Conservation (phyloP, 495 filamentous ascomycete genomes). For the Aspergillus asperescens region DNA sequence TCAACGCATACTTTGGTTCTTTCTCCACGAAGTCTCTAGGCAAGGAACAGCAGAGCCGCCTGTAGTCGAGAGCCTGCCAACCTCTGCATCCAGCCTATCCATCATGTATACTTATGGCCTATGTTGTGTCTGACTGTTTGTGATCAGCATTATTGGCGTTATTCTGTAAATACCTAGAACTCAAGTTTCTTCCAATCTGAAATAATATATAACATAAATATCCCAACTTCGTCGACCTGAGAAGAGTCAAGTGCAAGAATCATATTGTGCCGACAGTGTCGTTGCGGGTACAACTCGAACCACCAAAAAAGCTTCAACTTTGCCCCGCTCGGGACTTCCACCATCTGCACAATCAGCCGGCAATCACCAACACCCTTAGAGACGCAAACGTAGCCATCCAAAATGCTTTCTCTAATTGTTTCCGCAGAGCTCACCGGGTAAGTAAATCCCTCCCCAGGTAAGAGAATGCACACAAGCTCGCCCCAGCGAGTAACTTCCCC, state of each 20-base stretch:
- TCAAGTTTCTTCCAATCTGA: slow-evolving; percentile 4
- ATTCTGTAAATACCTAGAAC: slow-evolving; percentile 12
- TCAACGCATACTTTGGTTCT: slow-evolving; percentile 75
- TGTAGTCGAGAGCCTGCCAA: slow-evolving; percentile 23
- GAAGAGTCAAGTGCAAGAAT: too few relatives aligned
- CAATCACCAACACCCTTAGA: background rate
- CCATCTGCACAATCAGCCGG: background rate
- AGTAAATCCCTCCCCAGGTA: slow-evolving; percentile 17
- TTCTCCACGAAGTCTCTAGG: slow-evolving; percentile 49
- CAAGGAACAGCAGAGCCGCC: slow-evolving; percentile 39
- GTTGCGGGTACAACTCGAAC: background rate
- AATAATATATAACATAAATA: too few relatives aligned
- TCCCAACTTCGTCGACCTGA: too few relatives aligned
- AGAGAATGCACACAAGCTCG: background rate
- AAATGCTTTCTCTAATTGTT: slow-evolving; percentile 74
- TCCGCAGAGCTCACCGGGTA: slow-evolving; percentile 76
- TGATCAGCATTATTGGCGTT: slow-evolving; percentile 36
- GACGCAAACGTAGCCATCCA: slow-evolving; percentile 15
- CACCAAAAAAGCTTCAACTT: slow-evolving; percentile 2
- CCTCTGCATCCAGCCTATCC: background rate
- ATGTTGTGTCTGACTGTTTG: slow-evolving; percentile 23
- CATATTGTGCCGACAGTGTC: too few relatives aligned
- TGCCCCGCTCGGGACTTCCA: slow-evolving; percentile 17
- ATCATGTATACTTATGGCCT: slow-evolving; percentile 21
- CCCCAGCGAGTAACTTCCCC: background rate